phyloP scores from a whole-genome alignment of 345 rosid species.

The Rhodomyrtus tomentosa region DNA sequence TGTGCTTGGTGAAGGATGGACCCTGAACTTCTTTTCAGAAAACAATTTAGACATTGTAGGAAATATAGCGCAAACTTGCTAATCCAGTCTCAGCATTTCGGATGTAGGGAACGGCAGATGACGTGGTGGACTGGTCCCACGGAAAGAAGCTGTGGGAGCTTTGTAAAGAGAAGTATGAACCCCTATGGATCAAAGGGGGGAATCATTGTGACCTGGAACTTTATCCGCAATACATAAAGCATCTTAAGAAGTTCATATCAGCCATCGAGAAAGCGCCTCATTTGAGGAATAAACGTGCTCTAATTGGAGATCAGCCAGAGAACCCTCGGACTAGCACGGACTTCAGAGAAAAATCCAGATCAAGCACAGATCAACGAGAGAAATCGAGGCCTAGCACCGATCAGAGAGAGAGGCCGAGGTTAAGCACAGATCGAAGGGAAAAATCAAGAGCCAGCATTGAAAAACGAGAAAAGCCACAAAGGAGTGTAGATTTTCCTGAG shows the following conservation, averaged over 20 bases:
- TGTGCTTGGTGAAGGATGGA: not conserved
- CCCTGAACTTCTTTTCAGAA: not conserved
- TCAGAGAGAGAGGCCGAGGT: constrained; percentile 49
- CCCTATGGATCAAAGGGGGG: constrained; percentile 89
- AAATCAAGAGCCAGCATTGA: constrained; percentile 49
- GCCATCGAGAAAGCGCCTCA: constrained; percentile 49
- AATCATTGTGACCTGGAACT: constrained; percentile 85
- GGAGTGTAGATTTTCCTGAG: constrained; percentile 29
- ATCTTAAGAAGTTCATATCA: constrained; percentile 76
- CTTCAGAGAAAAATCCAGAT: constrained; percentile 35
- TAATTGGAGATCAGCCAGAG: constrained; percentile 24
- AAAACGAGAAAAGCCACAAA: constrained; percentile 37
- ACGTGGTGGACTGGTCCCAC: constrained; percentile 82
- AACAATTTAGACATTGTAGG: not conserved
- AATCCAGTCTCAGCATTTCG: not conserved
- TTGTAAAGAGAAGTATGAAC: constrained; percentile 86
- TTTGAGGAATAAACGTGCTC: constrained; percentile 19
- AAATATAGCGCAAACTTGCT: not conserved
- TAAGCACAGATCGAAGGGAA: constrained; percentile 33
- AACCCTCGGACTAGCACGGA: constrained; percentile 53
- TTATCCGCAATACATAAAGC: constrained; percentile 75
- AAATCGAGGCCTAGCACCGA: constrained; percentile 39
- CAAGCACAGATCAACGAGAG: constrained; percentile 32
- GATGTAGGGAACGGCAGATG: constrained; percentile 84
- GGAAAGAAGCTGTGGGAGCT: constrained; percentile 82